Conservation (phyloP, 768 basidiomycete genomes). For the Kwoniella pini region DNA sequence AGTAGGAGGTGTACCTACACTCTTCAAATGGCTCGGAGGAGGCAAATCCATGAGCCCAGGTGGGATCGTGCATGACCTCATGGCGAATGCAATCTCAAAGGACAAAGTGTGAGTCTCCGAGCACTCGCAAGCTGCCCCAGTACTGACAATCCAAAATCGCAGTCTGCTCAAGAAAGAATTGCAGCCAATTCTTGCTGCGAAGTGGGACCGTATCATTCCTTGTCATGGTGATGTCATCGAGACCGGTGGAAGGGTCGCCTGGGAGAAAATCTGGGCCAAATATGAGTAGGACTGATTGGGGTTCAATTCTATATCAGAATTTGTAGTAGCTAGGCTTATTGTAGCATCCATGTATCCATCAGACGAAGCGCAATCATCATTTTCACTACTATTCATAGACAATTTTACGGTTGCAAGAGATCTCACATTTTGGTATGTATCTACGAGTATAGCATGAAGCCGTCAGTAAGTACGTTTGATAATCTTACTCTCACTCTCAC, state of each 20-base stretch:
- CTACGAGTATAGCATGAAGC: too few species aligned
- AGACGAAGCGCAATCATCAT: too few species aligned
- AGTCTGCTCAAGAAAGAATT: constrained; percentile 40
- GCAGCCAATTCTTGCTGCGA: constrained; percentile 31
- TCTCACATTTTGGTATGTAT: too few species aligned
- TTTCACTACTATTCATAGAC: not conserved
- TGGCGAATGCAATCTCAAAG: constrained; percentile 42
- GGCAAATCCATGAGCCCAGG: constrained; percentile 45
- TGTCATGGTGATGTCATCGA: constrained; percentile 66
- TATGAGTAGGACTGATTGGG: constrained; percentile 16
- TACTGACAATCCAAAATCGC: not conserved
- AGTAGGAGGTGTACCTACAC: constrained; percentile 31
- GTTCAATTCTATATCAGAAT: too few species aligned
- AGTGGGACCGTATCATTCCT: constrained; percentile 54
- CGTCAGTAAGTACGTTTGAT: too few species aligned
- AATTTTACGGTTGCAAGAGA: not conserved
- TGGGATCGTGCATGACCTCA: constrained; percentile 39
- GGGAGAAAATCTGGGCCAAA: constrained; percentile 49
- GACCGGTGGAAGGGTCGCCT: constrained; percentile 62
- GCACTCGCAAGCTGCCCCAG: too few species aligned
- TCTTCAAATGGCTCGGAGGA: constrained; percentile 29
- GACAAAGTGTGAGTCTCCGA: constrained; percentile 58
- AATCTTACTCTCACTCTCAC: not conserved
- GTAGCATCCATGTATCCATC: too few species aligned
- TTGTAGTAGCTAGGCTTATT: too few species aligned